Conservation (phyloP, 2,329 filamentous ascomycete genomes). For the Penicillium sp. region DNA sequence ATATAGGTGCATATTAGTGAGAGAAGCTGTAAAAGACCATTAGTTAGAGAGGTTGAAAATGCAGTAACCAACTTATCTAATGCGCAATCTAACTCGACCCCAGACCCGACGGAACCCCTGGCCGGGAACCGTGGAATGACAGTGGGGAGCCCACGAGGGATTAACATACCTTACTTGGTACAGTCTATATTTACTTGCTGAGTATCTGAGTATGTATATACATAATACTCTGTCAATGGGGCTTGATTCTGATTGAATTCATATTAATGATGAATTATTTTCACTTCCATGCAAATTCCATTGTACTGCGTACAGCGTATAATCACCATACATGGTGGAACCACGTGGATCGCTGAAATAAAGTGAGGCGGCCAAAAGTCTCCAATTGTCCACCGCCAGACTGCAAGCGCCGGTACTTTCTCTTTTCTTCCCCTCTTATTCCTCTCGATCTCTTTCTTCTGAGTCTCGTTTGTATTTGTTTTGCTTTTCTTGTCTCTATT, state of each 20-base stretch:
- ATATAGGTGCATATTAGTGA: too few species aligned
- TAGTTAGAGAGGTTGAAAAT: too few species aligned
- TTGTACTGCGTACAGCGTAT: not conserved
- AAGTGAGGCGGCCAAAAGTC: conserved; percentile 26
- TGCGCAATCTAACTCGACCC: too few species aligned
- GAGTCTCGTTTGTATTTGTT: too few species aligned
- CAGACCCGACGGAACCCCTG: conserved; percentile 10
- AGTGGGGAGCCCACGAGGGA: conserved; percentile 25
- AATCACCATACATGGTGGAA: conserved; percentile 3
- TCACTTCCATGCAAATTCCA: not conserved
- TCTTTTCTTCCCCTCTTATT: conserved; percentile 11
- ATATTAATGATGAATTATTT: too few species aligned
- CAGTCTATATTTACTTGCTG: not conserved
- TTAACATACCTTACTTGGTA: conserved; percentile 3
- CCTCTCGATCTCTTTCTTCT: conserved; percentile 8
- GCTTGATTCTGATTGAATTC: too few species aligned
- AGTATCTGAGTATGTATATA: too few species aligned
- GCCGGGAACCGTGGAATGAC: conserved; percentile 27
- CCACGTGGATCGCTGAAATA: conserved; percentile 24
- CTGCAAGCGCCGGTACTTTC: conserved; percentile 10
- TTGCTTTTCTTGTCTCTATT: not conserved
- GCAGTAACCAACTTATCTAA: too few species aligned
- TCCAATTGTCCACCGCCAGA: conserved; percentile 23
- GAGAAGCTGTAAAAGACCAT: too few species aligned
- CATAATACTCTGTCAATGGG: too few species aligned